Conservation (phyloP, 2,329 filamentous ascomycete species). For the Sphaerulina musiva region DNA sequence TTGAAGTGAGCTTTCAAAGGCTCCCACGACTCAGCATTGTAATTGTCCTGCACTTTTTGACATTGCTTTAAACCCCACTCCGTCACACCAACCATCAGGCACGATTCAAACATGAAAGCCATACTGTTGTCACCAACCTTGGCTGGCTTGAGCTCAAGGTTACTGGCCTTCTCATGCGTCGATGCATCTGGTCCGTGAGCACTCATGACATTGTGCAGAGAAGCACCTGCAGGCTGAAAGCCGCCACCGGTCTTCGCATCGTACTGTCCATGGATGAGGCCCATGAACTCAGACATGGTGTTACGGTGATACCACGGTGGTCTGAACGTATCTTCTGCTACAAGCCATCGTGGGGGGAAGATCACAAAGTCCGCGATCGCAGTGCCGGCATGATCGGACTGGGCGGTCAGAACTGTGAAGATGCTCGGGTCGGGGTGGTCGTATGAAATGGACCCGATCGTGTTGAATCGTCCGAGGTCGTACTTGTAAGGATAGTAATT, state of each 20-base stretch:
- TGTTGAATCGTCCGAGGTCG: constrained; percentile 53
- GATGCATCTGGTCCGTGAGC: constrained; percentile 52
- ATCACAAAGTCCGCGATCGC: constrained; percentile 64
- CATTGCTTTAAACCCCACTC: constrained; percentile 67
- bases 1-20: constrained; percentile 42
- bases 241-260: constrained; percentile 52
- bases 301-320: constrained; percentile 68
- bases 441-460: constrained; percentile 50
- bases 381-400: constrained; percentile 49
- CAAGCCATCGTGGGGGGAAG: constrained; percentile 66
- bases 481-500: constrained; percentile 58
- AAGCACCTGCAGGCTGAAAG: constrained; percentile 55
- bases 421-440: constrained; percentile 63
- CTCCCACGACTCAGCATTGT: constrained; percentile 77
- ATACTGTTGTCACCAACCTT: constrained; percentile 57
- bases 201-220: constrained; percentile 43
- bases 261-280: constrained; percentile 53
- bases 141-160: constrained; percentile 49
- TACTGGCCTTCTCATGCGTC: constrained; percentile 52
- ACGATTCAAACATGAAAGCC: constrained; percentile 65
- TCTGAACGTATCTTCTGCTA: constrained; percentile 62
- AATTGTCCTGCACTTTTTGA: constrained; percentile 63
- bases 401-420: constrained; percentile 61
- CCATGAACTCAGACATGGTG: constrained; percentile 62
- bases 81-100: constrained; percentile 63